These are phyloP conservation scores for Dryas drummondii DNA, from an alignment of 306 rosid species.

Conservation along the genomic window DNA sequence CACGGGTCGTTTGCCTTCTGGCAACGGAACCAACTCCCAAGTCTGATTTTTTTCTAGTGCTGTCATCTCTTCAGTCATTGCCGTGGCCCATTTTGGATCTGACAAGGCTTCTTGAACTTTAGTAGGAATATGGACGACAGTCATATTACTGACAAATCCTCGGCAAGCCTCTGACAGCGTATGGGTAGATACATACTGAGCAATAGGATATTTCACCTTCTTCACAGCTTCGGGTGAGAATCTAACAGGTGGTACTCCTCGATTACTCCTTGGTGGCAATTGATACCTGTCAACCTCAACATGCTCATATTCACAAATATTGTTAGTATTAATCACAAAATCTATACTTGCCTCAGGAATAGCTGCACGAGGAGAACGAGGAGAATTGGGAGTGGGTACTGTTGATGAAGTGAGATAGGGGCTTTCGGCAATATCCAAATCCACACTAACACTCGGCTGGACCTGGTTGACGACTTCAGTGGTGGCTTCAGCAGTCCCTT, in stretches of 20 bases:
- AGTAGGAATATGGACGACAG: not conserved
- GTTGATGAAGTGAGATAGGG: too few species aligned
- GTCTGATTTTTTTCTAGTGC: not conserved
- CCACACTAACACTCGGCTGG: too few species aligned
- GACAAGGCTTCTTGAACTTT: not conserved
- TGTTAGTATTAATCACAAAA: too few species aligned
- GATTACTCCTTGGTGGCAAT: not conserved
- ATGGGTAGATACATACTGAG: not conserved
- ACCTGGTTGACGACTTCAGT: too few species aligned
- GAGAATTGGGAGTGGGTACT: too few species aligned
- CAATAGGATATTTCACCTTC: not conserved
- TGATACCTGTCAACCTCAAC: not conserved
- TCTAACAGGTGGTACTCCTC: not conserved
- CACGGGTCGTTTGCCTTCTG: not conserved
- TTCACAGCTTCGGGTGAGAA: not conserved
- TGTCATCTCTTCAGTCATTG: not conserved
- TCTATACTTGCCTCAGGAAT: too few species aligned
- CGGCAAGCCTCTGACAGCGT: not conserved
- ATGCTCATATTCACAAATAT: too few species aligned
- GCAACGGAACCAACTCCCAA: not conserved
- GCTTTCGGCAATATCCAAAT: too few species aligned
- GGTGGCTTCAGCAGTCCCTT: too few species aligned
- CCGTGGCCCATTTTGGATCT: not conserved
- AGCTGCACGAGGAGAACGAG: too few species aligned
- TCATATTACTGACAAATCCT: not conserved